phyloP scores from a whole-genome alignment of 768 basidiomycete species.

The Myochromella boudieri region DNA sequence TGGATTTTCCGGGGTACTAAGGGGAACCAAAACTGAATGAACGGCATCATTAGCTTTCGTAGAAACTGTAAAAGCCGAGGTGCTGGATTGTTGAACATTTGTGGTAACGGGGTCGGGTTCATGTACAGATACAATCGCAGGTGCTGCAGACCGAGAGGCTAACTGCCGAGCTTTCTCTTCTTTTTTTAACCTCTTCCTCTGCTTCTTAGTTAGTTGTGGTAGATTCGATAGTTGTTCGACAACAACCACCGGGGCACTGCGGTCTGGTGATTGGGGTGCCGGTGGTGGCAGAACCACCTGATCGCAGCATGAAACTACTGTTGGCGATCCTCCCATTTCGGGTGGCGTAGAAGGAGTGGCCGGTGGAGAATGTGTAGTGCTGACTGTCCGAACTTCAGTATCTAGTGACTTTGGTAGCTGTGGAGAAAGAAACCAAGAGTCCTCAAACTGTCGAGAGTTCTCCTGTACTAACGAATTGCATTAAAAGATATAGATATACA shows the following conservation, averaged over 20 bases:
- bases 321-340: too few species aligned
- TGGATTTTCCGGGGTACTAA: too few species aligned
- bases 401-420: constrained; percentile 12
- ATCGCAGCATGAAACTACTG: too few species aligned
- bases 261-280: neutral
- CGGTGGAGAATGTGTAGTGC: neutral
- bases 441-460: constrained; percentile 6
- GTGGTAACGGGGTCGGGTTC: neutral
- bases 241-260: neutral
- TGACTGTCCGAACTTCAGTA: constrained; percentile 10
- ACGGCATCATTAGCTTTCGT: too few species aligned
- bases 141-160: neutral
- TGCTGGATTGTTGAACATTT: too few species aligned
- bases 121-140: neutral
- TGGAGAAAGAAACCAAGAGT: constrained; percentile 33
- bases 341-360: neutral
- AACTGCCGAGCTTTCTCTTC: constrained; percentile 2
- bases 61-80: too few species aligned
- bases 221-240: neutral
- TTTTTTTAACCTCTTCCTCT: neutral
- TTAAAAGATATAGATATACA: constrained; percentile 3
- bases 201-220: constrained; percentile 8
- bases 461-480: constrained; percentile 11
- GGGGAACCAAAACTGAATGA: too few species aligned
- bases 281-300: too few species aligned